A percentile compares a stretch with the other conserved stretches of the same genome.
Conservation (phyloP, 805 yeast species). For the Yarrowia sp. region DNA sequence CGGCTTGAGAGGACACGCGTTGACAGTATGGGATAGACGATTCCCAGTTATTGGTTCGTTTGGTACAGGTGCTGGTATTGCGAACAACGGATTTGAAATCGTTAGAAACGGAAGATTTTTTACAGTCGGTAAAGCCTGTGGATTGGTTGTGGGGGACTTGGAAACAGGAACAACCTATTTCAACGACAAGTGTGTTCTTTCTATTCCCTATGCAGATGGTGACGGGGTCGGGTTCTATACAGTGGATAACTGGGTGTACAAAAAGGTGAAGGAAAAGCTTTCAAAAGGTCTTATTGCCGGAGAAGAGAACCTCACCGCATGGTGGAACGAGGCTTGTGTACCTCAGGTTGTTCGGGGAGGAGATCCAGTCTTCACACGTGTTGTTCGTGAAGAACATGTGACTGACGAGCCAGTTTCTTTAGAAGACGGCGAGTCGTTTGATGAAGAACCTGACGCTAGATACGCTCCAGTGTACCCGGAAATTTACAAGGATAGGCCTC, state of each 20-base stretch:
- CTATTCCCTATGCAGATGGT: not conserved
- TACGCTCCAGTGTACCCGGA: too few species aligned
- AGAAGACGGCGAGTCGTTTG: not conserved
- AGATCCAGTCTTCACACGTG: constrained; percentile 1
- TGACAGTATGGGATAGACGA: not conserved
- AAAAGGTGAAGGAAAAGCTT: not conserved
- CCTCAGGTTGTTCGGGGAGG: not conserved
- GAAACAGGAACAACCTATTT: not conserved
- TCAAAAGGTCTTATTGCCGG: too few species aligned
- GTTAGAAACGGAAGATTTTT: not conserved
- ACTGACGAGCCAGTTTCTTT: not conserved
- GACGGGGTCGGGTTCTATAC: not conserved
- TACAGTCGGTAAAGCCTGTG: not conserved
- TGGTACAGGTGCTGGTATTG: not conserved
- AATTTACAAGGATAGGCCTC: not conserved
- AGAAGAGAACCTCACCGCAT: not conserved
- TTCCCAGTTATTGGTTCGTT: not conserved
- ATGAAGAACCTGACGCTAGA: too few species aligned
- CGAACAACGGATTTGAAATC: not conserved
- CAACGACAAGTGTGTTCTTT: not conserved
- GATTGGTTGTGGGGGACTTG: constrained; percentile 1
- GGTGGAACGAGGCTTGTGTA: not conserved
- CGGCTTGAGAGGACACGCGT: not conserved
- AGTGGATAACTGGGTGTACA: constrained; percentile 4
- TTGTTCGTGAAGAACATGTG: not conserved